phyloP scores from a whole-genome alignment of 345 rosid genomes.

The Rhodomyrtus tomentosa region DNA sequence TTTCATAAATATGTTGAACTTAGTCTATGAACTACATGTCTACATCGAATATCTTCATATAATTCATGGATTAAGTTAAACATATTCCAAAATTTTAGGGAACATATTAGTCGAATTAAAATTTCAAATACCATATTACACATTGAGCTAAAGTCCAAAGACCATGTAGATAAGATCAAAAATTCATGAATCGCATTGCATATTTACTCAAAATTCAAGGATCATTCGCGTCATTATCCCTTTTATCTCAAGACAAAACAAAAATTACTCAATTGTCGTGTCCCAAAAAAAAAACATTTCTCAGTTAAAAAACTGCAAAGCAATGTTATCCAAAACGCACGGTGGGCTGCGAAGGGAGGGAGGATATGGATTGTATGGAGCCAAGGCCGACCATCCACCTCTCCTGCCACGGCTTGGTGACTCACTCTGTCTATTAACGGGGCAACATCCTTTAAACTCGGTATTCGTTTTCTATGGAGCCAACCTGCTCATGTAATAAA shows the following conservation, averaged over 20 bases:
- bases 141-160: too few species aligned
- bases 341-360: neutral
- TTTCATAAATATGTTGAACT: too few species aligned
- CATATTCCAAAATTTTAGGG: too few species aligned
- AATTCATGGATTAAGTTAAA: too few species aligned
- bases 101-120: too few species aligned
- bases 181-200: too few species aligned
- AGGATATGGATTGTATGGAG: neutral
- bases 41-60: too few species aligned
- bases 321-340: neutral
- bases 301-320: neutral
- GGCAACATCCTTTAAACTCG: neutral
- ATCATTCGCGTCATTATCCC: too few species aligned
- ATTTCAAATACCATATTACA: too few species aligned
- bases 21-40: too few species aligned
- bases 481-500: neutral
- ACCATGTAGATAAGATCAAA: too few species aligned
- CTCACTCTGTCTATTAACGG: neutral
- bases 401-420: neutral
- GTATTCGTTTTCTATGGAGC: neutral
- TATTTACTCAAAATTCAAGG: too few species aligned
- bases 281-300: neutral
- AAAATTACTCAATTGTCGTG: neutral
- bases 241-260: neutral
- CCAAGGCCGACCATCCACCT: neutral